These are phyloP conservation scores for Sarocladium strictum DNA, from an alignment of 2,329 filamentous ascomycete genomes.

Conservation along the genomic window DNA sequence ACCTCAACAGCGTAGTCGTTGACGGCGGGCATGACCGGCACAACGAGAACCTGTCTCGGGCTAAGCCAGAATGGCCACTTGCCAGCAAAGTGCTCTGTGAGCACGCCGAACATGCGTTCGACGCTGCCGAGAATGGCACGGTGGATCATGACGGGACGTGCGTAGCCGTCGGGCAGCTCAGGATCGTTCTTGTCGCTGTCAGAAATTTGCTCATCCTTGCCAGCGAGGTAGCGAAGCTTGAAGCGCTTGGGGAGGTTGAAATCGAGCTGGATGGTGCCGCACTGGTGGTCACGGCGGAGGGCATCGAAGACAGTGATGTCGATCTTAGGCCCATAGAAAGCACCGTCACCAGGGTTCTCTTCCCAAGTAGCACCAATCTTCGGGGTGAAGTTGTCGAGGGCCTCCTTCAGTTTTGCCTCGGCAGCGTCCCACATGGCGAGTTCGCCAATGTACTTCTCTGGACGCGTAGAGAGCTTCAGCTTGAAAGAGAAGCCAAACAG, in stretches of 20 bases:
- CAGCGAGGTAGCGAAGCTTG: conserved; percentile 44
- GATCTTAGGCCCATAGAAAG: conserved; percentile 98
- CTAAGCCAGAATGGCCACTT: conserved; percentile 90
- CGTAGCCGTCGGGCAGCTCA: conserved; percentile 61
- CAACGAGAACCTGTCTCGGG: conserved; percentile 64
- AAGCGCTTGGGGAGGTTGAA: conserved; percentile 61
- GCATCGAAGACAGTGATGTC: conserved; percentile 93
- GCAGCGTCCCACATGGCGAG: conserved; percentile 84
- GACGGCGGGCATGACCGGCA: conserved; percentile 66
- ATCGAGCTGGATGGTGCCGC: conserved; percentile 85
- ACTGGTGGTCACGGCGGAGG: conserved; percentile 58
- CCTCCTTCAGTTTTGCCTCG: conserved; percentile 72
- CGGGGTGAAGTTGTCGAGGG: conserved; percentile 69
- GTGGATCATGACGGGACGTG: conserved; percentile 81
- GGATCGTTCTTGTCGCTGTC: conserved; percentile 37
- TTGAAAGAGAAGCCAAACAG: conserved; percentile 68
- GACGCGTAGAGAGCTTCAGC: conserved; percentile 85
- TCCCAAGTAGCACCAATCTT: conserved; percentile 67
- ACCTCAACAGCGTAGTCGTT: conserved; percentile 74
- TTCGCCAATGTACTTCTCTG: conserved; percentile 83
- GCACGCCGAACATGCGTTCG: conserved; percentile 62
- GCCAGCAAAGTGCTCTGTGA: conserved; percentile 78
- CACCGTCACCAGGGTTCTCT: conserved; percentile 89
- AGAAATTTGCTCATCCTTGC: conserved; percentile 36
- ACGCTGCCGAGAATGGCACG: conserved; percentile 72